phyloP scores from a whole-genome alignment of 2,329 filamentous ascomycete species.

The Trichoderma pleuroti region DNA sequence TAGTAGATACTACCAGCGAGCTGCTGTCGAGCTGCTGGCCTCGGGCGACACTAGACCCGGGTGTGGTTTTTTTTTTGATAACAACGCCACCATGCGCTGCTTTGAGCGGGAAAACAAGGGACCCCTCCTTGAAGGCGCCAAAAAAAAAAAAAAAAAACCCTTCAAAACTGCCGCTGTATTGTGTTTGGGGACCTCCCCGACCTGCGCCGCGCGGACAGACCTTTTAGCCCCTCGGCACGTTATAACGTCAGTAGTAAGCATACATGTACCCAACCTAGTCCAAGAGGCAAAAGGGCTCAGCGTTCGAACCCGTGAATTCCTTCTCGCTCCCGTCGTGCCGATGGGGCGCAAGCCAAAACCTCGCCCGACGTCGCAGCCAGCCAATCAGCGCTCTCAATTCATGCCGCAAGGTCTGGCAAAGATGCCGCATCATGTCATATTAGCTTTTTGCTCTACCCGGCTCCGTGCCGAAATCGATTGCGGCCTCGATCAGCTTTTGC shows the following conservation, averaged over 20 bases:
- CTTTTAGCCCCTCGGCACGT: background rate
- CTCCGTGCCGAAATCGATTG: background rate
- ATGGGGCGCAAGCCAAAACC: background rate
- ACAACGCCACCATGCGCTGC: background rate
- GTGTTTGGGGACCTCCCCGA: background rate
- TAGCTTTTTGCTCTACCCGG: background rate
- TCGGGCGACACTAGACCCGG: background rate
- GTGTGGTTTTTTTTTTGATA: background rate
- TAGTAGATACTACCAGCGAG: background rate
- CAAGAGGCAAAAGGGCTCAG: background rate
- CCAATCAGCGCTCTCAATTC: slow-evolving; percentile 6
- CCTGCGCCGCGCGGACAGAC: background rate
- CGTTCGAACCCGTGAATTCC: background rate
- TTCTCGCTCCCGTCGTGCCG: background rate
- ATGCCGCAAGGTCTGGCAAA: background rate
- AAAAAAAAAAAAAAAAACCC: background rate
- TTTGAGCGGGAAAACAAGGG: background rate
- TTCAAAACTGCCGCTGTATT: too few species aligned
- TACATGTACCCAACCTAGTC: too few species aligned
- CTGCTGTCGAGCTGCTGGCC: too few species aligned
- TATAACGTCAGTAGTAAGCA: background rate
- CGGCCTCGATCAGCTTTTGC: background rate
- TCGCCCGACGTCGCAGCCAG: background rate
- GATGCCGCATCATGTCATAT: slow-evolving; percentile 15
- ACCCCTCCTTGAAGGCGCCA: background rate